Base-by-base conservation (phyloP, 805 yeast genomes). In the Geotrichum ghanense region DNA sequence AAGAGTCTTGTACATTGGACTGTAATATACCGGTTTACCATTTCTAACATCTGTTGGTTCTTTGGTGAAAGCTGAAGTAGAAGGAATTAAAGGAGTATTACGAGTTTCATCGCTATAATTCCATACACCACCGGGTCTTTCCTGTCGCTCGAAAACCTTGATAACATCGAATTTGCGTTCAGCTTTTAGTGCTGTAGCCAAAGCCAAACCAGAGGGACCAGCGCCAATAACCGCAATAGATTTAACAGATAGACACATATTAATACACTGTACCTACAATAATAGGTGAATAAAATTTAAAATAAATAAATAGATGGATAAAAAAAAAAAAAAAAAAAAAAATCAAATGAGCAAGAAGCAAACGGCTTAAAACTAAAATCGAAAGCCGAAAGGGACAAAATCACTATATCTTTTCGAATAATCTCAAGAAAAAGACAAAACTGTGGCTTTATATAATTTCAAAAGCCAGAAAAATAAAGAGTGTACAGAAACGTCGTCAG, bases 111-210 rank as follows among this genome's bases (percentile, higher is more conserved):
- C 67, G 47, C 67, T 70, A 56, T 75, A 81, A 57, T 78, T 74
- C 95, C 95, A 86, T 6, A 85, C 65, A 0, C 95, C 95, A 12
- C 95, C 95, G n/a, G 74, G 58, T n/a, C 62, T 60, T 5, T 65
- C 53, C 50, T 83, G 70, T 42, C 73, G 67, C 52, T 84, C 95
- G 56, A 71, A 83, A 3, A 82, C 68, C 22, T 73, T 75, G 43
- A 84, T 68, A 41, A 61, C 56, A 26, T 69, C 64, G 2, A 64
- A 58, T 1, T 61, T 56, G 1, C 49, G 50, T 53, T 80, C 88
- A 7, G 68, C 72, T 5, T 74, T 52, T 9, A 85, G 66, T 0
- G 88, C 85, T 48, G 79, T 76, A 0, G 84, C 78, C 2, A 75
- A 66, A 0, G 80, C 85, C 19, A 81, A 63, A 0, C 90, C 94